These are phyloP conservation scores for Pezicula carpinea DNA, from an alignment of 2,329 filamentous ascomycete genomes.

Conservation along the genomic window DNA sequence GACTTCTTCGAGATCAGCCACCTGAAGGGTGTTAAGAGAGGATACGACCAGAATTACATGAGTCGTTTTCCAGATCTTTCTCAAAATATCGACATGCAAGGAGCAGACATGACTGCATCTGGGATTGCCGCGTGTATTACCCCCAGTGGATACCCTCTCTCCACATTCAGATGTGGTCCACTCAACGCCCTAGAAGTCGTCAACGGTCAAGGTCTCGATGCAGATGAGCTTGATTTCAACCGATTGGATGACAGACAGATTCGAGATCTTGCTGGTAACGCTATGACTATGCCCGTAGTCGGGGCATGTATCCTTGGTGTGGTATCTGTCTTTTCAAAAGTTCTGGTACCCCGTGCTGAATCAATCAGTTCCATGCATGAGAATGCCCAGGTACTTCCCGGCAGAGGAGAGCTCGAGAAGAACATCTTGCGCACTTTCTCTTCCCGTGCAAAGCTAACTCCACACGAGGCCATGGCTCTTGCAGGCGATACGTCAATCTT, in stretches of 20 bases:
- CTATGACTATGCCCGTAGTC: constrained; percentile 72
- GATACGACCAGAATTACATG: constrained; percentile 54
- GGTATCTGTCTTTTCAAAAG: constrained; percentile 36
- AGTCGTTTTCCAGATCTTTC: constrained; percentile 58
- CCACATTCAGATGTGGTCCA: constrained; percentile 55
- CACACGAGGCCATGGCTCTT: constrained; percentile 9
- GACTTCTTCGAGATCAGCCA: constrained; percentile 63
- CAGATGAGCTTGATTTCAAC: constrained; percentile 57
- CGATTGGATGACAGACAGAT: constrained; percentile 53
- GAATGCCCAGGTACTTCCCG: background rate
- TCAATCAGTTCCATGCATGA: background rate
- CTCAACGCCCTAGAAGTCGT: constrained; percentile 61
- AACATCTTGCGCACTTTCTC: background rate
- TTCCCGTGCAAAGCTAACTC: constrained; percentile 8
- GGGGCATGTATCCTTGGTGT: constrained; percentile 57
- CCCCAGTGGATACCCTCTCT: constrained; percentile 56
- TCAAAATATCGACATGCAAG: constrained; percentile 63
- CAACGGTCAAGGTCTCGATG: constrained; percentile 63
- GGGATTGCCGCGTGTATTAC: constrained; percentile 66
- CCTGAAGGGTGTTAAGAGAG: constrained; percentile 42
- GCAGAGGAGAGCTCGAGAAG: background rate
- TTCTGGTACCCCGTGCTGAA: constrained; percentile 5
- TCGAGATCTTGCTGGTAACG: constrained; percentile 71
- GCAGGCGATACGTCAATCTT: constrained; percentile 34
- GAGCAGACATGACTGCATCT: constrained; percentile 38